Conservation (phyloP, 257 asterid species). For the Solanum piurae region DNA sequence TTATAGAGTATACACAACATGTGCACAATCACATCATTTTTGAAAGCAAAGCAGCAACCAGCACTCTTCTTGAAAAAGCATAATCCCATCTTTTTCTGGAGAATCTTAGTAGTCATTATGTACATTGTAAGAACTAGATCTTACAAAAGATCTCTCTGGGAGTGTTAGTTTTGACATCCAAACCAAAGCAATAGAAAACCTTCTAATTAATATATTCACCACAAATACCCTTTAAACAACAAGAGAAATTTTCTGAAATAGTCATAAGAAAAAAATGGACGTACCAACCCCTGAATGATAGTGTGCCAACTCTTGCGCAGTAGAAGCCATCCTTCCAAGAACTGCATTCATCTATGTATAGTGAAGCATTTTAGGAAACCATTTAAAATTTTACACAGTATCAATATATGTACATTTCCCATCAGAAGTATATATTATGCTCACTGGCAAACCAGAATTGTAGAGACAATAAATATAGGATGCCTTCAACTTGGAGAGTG, state of each 20-base stretch:
- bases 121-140: neutral
- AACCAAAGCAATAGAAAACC: neutral
- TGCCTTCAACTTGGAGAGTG: neutral
- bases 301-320: conserved; percentile 86
- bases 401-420: neutral
- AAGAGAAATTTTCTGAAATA: neutral
- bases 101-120: neutral
- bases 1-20: neutral
- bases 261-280: conserved; percentile 2
- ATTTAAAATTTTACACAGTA: neutral
- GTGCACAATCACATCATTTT: neutral
- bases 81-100: neutral
- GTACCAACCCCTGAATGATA: conserved; percentile 97
- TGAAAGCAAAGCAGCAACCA: neutral
- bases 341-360: conserved; percentile 71
- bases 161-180: neutral
- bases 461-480: neutral
- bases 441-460: neutral
- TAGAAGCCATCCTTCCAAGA: conserved; percentile 83
- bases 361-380: conserved; percentile 5
- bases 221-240: neutral
- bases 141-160: neutral
- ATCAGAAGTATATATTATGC: neutral
- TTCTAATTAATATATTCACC: neutral
- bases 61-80: neutral